Conservation (phyloP, 148 eudicot species). For the Pouteria glomerata region DNA sequence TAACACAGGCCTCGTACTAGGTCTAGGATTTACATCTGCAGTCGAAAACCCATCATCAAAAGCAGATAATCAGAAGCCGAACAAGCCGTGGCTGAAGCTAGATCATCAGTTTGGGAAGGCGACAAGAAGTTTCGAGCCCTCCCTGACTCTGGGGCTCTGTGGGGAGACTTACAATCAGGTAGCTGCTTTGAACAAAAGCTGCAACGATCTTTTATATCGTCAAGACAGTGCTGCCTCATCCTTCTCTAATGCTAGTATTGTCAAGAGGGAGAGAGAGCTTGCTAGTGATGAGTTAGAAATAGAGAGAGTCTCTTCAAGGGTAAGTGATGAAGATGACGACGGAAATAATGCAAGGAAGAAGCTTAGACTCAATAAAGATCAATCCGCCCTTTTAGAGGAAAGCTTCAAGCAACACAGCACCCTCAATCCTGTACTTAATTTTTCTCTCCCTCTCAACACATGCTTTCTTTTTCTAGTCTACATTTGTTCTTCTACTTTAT, state of each 20-base stretch:
- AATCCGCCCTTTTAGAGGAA: conserved; percentile 65
- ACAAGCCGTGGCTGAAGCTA: neutral
- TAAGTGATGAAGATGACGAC: conserved; percentile 59
- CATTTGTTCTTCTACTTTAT: neutral
- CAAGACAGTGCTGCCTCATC: conserved; percentile 32
- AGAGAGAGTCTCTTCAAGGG: conserved; percentile 15
- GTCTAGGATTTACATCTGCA: conserved; percentile 29
- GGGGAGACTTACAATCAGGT: neutral
- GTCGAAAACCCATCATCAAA: neutral
- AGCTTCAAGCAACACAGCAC: conserved; percentile 64
- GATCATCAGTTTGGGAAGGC: neutral
- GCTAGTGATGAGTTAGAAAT: conserved; percentile 38
- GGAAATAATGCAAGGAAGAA: conserved; percentile 45
- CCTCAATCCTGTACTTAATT: conserved; percentile 51
- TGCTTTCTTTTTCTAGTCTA: neutral
- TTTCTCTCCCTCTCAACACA: too few relatives aligned
- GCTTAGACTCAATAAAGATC: conserved; percentile 58
- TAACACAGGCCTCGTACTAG: conserved; percentile 39
- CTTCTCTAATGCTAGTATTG: conserved; percentile 31
- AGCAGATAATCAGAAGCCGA: neutral
- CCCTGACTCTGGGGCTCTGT: conserved; percentile 40
- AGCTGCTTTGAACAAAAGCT: too few relatives aligned
- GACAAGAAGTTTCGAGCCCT: conserved; percentile 23
- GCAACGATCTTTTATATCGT: conserved; percentile 8
- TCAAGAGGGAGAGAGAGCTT: conserved; percentile 40